A percentile compares a stretch with the other conserved stretches of the same genome.
These are phyloP conservation scores for Nephromyces sp. DNA, from an alignment of 169 alveolate species.

Conservation along the genomic window DNA sequence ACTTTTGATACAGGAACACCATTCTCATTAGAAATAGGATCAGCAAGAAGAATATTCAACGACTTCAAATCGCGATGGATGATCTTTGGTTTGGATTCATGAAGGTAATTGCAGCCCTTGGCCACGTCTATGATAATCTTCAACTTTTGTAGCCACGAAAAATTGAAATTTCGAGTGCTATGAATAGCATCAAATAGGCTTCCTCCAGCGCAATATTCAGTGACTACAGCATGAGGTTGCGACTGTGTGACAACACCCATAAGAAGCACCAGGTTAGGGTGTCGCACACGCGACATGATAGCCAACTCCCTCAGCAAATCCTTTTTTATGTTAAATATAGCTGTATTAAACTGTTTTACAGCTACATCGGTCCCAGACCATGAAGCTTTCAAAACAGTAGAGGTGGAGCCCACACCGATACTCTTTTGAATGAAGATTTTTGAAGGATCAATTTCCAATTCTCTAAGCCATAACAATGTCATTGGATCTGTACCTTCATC, in stretches of 20 bases:
- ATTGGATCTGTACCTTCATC: no score
- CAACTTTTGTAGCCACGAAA: slow-evolving; percentile 53
- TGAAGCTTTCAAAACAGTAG: slow-evolving; percentile 19
- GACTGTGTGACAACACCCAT: background rate
- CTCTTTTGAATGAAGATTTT: background rate
- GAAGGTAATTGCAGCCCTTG: slow-evolving; percentile 64
- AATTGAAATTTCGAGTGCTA: background rate
- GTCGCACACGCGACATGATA: slow-evolving; percentile 52
- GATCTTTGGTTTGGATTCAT: slow-evolving; percentile 50
- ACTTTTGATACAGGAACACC: slow-evolving; percentile 35
- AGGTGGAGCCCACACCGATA: slow-evolving; percentile 35
- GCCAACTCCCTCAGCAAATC: slow-evolving; percentile 63
- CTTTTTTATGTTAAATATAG: no score
- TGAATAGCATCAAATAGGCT: slow-evolving; percentile 61
- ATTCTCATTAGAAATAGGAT: slow-evolving; percentile 13
- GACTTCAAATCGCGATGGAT: slow-evolving; percentile 74
- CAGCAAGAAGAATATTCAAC: slow-evolving; percentile 55
- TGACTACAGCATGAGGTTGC: slow-evolving; percentile 41
- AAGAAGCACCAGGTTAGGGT: slow-evolving; percentile 58
- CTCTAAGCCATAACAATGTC: no score
- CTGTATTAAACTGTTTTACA: background rate
- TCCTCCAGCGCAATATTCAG: slow-evolving; percentile 76
- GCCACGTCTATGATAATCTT: slow-evolving; percentile 65
- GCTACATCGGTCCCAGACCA: slow-evolving; percentile 45
- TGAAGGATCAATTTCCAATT: background rate